phyloP scores from a whole-genome alignment of 1,139 yeast genomes.

The Wickerhamomyces sp. region DNA sequence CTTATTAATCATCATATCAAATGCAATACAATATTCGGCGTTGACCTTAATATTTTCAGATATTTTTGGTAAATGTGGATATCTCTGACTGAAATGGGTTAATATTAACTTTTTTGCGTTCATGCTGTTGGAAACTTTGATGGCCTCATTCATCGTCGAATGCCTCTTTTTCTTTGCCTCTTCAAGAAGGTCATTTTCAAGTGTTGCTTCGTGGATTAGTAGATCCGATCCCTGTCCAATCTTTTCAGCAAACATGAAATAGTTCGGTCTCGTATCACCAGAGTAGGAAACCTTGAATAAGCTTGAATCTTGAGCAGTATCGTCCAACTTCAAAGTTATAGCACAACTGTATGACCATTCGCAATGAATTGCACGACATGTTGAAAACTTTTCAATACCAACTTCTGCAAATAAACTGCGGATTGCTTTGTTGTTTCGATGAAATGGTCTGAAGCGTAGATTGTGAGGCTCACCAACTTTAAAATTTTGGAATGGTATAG shows the following conservation, averaged over 20 bases:
- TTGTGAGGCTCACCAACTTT: background rate
- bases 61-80: slow-evolving; percentile 56
- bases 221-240: slow-evolving; percentile 71
- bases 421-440: slow-evolving; percentile 22
- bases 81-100: slow-evolving; percentile 92
- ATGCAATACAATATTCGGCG: slow-evolving; percentile 44
- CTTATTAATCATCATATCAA: slow-evolving; percentile 54
- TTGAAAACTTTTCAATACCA: slow-evolving; percentile 34
- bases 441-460: background rate
- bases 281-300: slow-evolving; percentile 77
- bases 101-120: slow-evolving; percentile 63
- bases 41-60: slow-evolving; percentile 25
- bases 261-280: slow-evolving; percentile 90
- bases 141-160: slow-evolving; percentile 88
- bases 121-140: slow-evolving; percentile 67
- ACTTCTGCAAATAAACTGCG: slow-evolving; percentile 25
- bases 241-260: slow-evolving; percentile 44
- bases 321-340: slow-evolving; percentile 39
- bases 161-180: slow-evolving; percentile 85
- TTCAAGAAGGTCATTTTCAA: slow-evolving; percentile 71
- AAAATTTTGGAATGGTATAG: slow-evolving; percentile 30
- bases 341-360: slow-evolving; percentile 75
- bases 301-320: slow-evolving; percentile 1
- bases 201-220: slow-evolving; percentile 87
- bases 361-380: slow-evolving; percentile 83